Base-by-base conservation (phyloP, 208 protist genomes). In the Leishmania lainsoni region DNA sequence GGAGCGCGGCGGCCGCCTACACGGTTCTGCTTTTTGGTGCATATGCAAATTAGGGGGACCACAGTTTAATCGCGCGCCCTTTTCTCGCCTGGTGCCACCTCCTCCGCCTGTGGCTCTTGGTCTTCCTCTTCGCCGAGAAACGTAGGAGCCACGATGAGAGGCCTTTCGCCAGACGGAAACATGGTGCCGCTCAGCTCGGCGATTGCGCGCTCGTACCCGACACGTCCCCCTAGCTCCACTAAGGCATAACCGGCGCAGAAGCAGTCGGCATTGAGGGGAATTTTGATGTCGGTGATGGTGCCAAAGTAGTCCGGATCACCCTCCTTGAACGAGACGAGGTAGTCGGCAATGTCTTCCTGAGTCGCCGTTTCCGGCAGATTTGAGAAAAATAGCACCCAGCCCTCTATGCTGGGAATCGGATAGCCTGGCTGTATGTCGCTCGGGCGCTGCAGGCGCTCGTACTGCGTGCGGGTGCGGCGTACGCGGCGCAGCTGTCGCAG, bases 341-440 rank as follows among this genome's bases (percentile, higher is more conserved):
- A 73, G 77, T 96, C 89, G 26, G 78, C 68, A 29, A 97, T 87
- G 81, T 95, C 87, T 74, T 93, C 90, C 39, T 82, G 84, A 5
- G 91, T 94, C 17, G 92, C 92, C 10, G 89, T 87, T 14, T 82
- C 70, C 5, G 92, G 91, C n/a, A 96, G 84, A 76, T 92, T 90
- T 3, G 85, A 89, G 32, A 97, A 81, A 73, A 96, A 90, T 6
- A 97, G 80, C 49, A 93, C 88, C 94, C 94, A 97, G 12, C 92
- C 92, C 84, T 97, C 94, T 66, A 97, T 93, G 83, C 93, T 97
- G 4, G 93, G 92, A 32, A 93, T 92, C 56, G 92, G 83, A 45
- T 87, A 81, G 48, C 92, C 94, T 0, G 92, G 88, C 49, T 74
- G 63, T 14, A 96, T 88, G 69, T 89, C 83, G 20, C 84, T 79